phyloP scores from a whole-genome alignment of 2,329 filamentous ascomycete species.

The Madurella mycetomatis region DNA sequence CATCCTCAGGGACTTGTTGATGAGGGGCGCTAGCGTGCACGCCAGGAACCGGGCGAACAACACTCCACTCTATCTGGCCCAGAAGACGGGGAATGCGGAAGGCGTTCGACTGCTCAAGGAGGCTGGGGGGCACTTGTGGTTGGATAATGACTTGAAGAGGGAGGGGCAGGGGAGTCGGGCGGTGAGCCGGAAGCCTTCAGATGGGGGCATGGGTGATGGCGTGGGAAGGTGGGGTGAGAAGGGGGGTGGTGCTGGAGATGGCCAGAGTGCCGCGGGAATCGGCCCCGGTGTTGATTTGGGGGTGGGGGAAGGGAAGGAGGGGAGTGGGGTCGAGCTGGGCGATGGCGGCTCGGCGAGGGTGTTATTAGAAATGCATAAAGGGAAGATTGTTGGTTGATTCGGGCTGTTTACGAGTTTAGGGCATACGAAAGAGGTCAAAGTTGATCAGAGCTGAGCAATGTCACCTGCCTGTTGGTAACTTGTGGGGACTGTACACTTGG shows the following conservation, averaged over 20 bases:
- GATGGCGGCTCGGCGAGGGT: neutral
- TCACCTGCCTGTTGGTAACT: too few relatives aligned
- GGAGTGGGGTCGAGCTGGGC: neutral
- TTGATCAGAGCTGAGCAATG: too few relatives aligned
- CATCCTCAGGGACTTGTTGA: conserved; percentile 57
- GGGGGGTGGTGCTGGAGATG: neutral
- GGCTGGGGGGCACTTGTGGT: conserved; percentile 58
- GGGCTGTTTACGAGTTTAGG: too few relatives aligned
- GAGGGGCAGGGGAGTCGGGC: conserved; percentile 18
- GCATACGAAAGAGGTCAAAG: neutral
- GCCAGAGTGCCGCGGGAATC: neutral
- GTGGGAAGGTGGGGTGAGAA: neutral
- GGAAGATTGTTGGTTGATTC: conserved; percentile 12
- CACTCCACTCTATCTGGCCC: conserved; percentile 61
- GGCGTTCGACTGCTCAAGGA: conserved; percentile 51
- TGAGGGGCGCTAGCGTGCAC: conserved; percentile 62
- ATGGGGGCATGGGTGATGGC: neutral
- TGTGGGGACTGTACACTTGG: too few relatives aligned
- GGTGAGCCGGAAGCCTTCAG: conserved; percentile 4
- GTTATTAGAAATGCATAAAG: conserved; percentile 6
- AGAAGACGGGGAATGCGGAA: conserved; percentile 51
- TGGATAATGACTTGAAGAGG: conserved; percentile 37
- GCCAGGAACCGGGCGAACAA: conserved; percentile 61
- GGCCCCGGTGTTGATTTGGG: neutral
- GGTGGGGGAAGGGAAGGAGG: neutral